Base-by-base conservation (phyloP, 495 filamentous ascomycete species). In the Niebla homalea region DNA sequence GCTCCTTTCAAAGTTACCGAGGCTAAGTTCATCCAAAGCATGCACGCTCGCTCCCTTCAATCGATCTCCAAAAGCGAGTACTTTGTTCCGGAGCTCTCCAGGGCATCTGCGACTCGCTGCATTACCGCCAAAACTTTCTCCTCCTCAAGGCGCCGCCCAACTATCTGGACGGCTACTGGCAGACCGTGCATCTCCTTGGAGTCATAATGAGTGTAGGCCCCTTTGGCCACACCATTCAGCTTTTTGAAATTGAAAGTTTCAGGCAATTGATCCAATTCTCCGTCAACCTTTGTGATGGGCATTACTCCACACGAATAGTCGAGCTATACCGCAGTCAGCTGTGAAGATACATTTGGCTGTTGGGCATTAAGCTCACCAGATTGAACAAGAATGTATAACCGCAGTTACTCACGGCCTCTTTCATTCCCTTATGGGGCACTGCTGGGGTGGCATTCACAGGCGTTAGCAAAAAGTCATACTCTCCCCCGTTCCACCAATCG, bases 301-400 rank as follows among this genome's bases (percentile, higher is more conserved):
- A 98, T 54, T 22, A 96, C 80, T 37, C 92, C 90, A 16, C 78
- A 76, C 0, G 85, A 77, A 64, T 96, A 96, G 63, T 98, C 92
- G 12, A 96, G 73, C 72, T 82, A 43, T 47, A 36, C 3, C 20
- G 7, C 8, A 3, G 25, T 52, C 18, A 51, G 32, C 19, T 41
- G 18, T 22, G 14, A 5, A 23, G n/a, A 25, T 37, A 8, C 21
- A 18, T 18, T 8, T 6, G 14, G 6, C 10, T 22, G 11, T 5
- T 14, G 0, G 15, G 2, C 8, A 15, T 3, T 21, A 6, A 12
- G 44, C 72, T 62, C 66, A 81, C 81, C 55, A 96, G 50, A 59
- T 96, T 98, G 72, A 90, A 98, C 48, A 98, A 68, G 62, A 98
- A 95, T 0, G 90, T 96, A 63, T 98, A 97, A 3, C 89, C 89